A percentile compares a stretch with the other conserved stretches of the same genome.
Evolutionary conservation across 768 basidiomycete species (phyloP).

Genomic region (Phlegmacium glaucopus): DNA sequence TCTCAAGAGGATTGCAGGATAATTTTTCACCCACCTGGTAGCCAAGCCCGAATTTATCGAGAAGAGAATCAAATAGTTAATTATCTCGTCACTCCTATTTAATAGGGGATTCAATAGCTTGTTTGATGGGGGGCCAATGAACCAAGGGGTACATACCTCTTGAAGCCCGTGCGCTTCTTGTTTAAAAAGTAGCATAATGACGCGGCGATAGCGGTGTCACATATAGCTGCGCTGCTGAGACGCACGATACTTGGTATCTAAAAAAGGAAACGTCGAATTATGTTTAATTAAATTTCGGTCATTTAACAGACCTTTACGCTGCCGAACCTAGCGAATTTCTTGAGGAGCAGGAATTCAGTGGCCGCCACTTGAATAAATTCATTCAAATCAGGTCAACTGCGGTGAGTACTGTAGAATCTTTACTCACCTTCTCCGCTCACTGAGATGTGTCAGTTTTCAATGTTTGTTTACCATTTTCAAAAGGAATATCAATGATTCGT

Average conservation of each 20-base stretch:
- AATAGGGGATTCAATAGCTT: not conserved
- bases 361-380: constrained; percentile 21
- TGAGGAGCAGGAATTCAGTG: constrained; percentile 23
- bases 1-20: not conserved
- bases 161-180: constrained; percentile 30
- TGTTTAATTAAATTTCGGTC: no score
- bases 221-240: constrained; percentile 27
- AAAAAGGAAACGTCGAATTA: no score
- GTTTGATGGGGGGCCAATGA: not conserved
- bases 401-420: no score
- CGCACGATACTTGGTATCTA: constrained; percentile 29
- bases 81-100: constrained; percentile 30
- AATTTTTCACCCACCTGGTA: constrained; percentile 18
- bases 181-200: constrained; percentile 28
- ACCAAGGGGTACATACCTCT: constrained; percentile 15
- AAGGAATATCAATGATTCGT: no score
- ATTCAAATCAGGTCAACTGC: no score
- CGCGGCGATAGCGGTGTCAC: constrained; percentile 29
- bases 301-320: constrained; percentile 27
- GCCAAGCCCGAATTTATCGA: constrained; percentile 30
- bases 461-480: no score
- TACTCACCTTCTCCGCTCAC: constrained; percentile 28
- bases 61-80: constrained; percentile 30
- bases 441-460: constrained; percentile 6
- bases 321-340: constrained; percentile 18